A percentile compares a stretch with the other conserved stretches of the same genome.
These are phyloP conservation scores for Verticillium longisporum DNA, from an alignment of 2,329 filamentous ascomycete species.

Conservation along the genomic window DNA sequence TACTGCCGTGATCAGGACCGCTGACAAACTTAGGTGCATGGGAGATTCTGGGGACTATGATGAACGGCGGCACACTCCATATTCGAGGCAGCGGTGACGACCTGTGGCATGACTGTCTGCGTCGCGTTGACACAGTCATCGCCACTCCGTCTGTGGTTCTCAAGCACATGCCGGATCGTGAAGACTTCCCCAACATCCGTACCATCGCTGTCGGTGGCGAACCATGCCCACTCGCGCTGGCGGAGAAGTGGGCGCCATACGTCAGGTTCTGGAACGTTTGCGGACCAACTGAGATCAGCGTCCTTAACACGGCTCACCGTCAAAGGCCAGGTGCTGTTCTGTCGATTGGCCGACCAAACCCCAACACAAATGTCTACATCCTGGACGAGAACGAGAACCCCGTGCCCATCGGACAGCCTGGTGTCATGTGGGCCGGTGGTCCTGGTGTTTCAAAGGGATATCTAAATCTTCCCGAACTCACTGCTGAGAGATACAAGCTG, in stretches of 20 bases:
- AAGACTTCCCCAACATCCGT: slow-evolving; percentile 11
- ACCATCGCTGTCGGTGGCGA: slow-evolving; percentile 13
- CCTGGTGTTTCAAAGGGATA: slow-evolving; percentile 49
- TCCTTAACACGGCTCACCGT: slow-evolving; percentile 5
- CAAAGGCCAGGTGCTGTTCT: slow-evolving; percentile 29
- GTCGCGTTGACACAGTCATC: slow-evolving; percentile 13
- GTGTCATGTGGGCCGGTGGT: slow-evolving; percentile 52
- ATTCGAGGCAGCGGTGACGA: slow-evolving; percentile 13
- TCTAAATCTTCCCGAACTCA: slow-evolving; percentile 44
- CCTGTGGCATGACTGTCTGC: slow-evolving; percentile 10
- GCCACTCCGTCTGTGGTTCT: slow-evolving; percentile 12
- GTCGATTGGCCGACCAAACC: slow-evolving; percentile 47
- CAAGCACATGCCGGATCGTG: slow-evolving; percentile 9
- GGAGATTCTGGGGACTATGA: slow-evolving; percentile 43
- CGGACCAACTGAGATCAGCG: slow-evolving; percentile 42
- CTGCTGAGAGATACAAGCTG: slow-evolving; percentile 37
- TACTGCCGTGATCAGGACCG: not conserved
- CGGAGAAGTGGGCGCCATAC: slow-evolving; percentile 46
- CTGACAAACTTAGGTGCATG: slow-evolving; percentile 39
- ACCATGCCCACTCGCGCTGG: slow-evolving; percentile 25
- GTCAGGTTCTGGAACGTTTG: slow-evolving; percentile 49
- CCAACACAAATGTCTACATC: slow-evolving; percentile 51
- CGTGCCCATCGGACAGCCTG: slow-evolving; percentile 38
- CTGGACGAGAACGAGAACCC: slow-evolving; percentile 36
- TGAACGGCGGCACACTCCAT: slow-evolving; percentile 13